Evolutionary conservation across 139 green algal species (phyloP).

Genomic region (Coelastrella sp.): DNA sequence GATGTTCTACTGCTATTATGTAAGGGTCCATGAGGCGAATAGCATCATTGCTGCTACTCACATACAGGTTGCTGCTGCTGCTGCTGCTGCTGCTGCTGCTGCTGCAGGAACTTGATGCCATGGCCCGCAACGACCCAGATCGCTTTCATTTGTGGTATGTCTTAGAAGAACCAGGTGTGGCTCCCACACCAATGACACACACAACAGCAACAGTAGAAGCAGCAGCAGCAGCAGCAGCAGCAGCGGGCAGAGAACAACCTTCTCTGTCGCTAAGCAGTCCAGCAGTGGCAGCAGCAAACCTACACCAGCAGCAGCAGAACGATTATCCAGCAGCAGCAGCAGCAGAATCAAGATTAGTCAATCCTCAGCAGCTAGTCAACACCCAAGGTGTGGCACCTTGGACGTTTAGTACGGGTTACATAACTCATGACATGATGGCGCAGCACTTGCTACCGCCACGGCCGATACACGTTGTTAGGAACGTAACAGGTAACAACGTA

Average conservation of each 20-base stretch:
- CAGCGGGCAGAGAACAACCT: too few relatives aligned
- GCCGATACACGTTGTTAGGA: constrained; percentile 54
- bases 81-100: not conserved
- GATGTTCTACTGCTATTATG: not conserved
- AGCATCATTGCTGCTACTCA: too few relatives aligned
- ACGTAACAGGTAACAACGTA: constrained; percentile 83
- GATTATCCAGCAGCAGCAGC: not conserved
- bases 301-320: too few relatives aligned
- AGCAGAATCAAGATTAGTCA: not conserved
- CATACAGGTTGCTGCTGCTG: too few relatives aligned
- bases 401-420: constrained; percentile 78
- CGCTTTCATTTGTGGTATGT: constrained; percentile 70
- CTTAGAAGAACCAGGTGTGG: constrained; percentile 3
- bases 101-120: constrained; percentile 35
- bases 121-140: constrained; percentile 50
- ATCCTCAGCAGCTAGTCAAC: not conserved
- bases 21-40: not conserved
- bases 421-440: constrained; percentile 60
- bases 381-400: constrained; percentile 62
- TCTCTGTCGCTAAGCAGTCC: too few relatives aligned
- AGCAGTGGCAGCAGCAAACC: not conserved
- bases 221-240: not conserved
- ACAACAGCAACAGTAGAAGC: constrained; percentile 14
- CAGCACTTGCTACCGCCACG: constrained; percentile 45
- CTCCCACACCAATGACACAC: not conserved